These are phyloP conservation scores for Diplocarpon mali DNA, from an alignment of 2,329 filamentous ascomycete genomes.

Conservation along the genomic window DNA sequence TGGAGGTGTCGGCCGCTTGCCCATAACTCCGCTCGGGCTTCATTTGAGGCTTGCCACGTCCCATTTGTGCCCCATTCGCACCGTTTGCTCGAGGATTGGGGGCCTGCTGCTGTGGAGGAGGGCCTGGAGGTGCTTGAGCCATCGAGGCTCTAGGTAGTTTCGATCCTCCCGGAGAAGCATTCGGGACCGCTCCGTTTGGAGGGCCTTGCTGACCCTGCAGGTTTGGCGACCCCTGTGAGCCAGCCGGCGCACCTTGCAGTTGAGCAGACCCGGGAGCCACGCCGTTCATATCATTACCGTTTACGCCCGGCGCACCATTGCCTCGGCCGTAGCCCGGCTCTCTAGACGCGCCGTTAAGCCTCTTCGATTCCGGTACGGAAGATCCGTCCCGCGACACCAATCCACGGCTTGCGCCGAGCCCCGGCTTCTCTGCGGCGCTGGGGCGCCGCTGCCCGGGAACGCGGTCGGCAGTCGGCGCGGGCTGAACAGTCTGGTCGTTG, in stretches of 20 bases:
- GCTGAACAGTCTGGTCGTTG: constrained; percentile 47
- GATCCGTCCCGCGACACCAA: constrained; percentile 24
- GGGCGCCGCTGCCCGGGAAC: constrained; percentile 29
- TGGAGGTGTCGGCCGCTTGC: constrained; percentile 23
- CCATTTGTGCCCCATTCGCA: constrained; percentile 2
- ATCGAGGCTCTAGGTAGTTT: constrained; percentile 48
- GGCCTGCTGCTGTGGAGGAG: constrained; percentile 53
- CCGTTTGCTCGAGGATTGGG: constrained; percentile 36
- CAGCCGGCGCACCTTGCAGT: constrained; percentile 23
- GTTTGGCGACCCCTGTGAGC: constrained; percentile 26
- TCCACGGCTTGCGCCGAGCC: constrained; percentile 19
- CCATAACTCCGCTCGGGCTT: constrained; percentile 24
- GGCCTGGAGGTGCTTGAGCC: constrained; percentile 49
- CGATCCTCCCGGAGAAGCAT: constrained; percentile 38
- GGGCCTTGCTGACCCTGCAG: constrained; percentile 20
- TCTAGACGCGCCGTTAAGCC: constrained; percentile 32
- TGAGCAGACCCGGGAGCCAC: constrained; percentile 25
- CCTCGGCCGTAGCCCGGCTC: constrained; percentile 29
- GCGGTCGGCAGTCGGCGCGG: constrained; percentile 31
- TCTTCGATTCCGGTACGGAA: constrained; percentile 33
- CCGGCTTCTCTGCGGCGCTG: constrained; percentile 32
- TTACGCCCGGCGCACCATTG: constrained; percentile 28
- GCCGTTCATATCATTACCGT: constrained; percentile 29
- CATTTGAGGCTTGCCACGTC: constrained; percentile 19
- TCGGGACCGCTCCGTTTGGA: constrained; percentile 23